Conservation (phyloP, 2,329 filamentous ascomycete species). For the Scedosporium minutisporum region DNA sequence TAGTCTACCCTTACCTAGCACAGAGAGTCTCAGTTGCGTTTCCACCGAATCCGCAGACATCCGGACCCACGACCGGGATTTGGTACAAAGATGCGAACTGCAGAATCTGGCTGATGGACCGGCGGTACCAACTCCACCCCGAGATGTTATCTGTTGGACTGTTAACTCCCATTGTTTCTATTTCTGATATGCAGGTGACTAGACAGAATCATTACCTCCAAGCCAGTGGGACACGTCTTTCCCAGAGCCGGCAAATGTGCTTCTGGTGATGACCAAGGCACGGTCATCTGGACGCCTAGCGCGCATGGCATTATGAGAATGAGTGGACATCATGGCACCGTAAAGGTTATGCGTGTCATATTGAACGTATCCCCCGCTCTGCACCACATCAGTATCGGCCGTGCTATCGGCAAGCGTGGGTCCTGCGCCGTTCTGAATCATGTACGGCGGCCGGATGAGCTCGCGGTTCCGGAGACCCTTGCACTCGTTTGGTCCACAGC, state of each 20-base stretch:
- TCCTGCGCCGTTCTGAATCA: conserved; percentile 17
- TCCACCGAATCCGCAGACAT: conserved; percentile 67
- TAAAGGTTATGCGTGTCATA: conserved; percentile 74
- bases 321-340: conserved; percentile 64
- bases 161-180: conserved; percentile 19
- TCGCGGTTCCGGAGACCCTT: conserved; percentile 16
- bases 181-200: conserved; percentile 19
- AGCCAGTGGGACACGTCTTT: conserved; percentile 52
- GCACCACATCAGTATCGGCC: conserved; percentile 57
- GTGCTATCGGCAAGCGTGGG: conserved; percentile 44
- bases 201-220: conserved; percentile 45
- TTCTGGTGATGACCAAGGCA: conserved; percentile 65
- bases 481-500: conserved; percentile 14
- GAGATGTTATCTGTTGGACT: conserved; percentile 34
- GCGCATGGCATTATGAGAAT: conserved; percentile 57
- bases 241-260: conserved; percentile 66
- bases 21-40: conserved; percentile 53
- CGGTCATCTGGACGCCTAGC: conserved; percentile 52
- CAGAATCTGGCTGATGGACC: conserved; percentile 48
- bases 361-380: conserved; percentile 56
- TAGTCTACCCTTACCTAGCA: conserved; percentile 28
- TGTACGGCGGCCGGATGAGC: conserved; percentile 15
- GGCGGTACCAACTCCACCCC: conserved; percentile 47
- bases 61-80: conserved; percentile 58
- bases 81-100: conserved; percentile 57